phyloP scores from a whole-genome alignment of 768 basidiomycete genomes.

The Exidia glandulosa region DNA sequence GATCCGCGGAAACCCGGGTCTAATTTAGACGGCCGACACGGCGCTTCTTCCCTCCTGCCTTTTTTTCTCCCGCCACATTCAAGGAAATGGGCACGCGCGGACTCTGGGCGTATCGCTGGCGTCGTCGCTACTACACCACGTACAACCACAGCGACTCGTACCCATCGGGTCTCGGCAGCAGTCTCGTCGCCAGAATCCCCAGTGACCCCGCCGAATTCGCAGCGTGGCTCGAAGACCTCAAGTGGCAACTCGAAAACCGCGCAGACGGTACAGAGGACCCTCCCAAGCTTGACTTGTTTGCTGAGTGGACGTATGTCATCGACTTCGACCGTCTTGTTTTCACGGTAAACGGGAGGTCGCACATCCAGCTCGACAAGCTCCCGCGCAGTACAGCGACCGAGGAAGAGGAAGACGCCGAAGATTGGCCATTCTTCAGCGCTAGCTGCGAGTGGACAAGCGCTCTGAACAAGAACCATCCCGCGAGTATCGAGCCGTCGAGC shows the following conservation, averaged over 20 bases:
- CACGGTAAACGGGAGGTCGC: background rate
- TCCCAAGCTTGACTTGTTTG: background rate
- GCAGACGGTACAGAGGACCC: background rate
- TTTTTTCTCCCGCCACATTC: background rate
- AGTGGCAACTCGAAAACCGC: background rate
- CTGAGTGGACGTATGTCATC: background rate
- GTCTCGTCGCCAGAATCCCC: background rate
- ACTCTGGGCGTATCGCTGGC: background rate
- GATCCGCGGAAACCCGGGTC: no score
- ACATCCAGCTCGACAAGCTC: background rate
- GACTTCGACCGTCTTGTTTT: background rate
- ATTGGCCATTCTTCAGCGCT: background rate
- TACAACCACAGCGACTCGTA: background rate
- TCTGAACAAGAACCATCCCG: background rate
- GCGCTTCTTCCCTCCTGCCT: no score
- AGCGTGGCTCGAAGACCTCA: background rate
- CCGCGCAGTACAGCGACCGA: no score
- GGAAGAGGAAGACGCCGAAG: no score
- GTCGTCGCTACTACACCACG: background rate
- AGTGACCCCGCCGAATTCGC: background rate
- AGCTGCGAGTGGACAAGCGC: background rate
- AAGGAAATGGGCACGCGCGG: background rate
- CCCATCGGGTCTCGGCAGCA: background rate
- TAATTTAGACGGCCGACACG: no score
- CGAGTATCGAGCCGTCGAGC: background rate